Evolutionary conservation across 2,329 filamentous ascomycete genomes (phyloP).

Genomic region (Eurotiales sp.): DNA sequence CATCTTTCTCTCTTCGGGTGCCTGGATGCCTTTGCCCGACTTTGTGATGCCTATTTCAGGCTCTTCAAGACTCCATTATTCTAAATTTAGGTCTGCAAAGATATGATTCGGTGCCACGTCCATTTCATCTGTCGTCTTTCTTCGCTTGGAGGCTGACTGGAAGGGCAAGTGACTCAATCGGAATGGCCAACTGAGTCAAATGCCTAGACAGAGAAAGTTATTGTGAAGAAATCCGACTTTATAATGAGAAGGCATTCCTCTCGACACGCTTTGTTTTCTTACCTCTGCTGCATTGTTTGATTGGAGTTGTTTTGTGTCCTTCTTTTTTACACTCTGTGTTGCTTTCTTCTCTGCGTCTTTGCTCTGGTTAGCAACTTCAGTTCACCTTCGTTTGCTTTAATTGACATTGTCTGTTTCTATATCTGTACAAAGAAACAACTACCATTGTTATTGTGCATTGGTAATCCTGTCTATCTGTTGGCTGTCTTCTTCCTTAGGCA

Average conservation of each 20-base stretch:
- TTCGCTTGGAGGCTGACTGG: neutral
- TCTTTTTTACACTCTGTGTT: conserved; percentile 6
- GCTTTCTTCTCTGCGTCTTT: conserved; percentile 5
- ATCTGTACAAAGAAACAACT: too few species aligned
- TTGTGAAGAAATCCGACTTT: neutral
- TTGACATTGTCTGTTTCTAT: conserved; percentile 2
- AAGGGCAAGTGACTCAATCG: neutral
- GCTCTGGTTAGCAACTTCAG: conserved; percentile 14
- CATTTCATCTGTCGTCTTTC: too few species aligned
- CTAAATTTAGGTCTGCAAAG: conserved; percentile 1
- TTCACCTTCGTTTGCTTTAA: neutral
- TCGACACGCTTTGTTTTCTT: conserved; percentile 1
- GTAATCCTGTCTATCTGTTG: neutral
- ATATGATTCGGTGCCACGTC: conserved; percentile 2
- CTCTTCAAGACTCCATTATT: too few species aligned
- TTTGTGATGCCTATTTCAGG: too few species aligned
- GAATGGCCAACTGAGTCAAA: neutral
- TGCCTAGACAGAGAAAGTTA: neutral
- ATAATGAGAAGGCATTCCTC: conserved; percentile 9
- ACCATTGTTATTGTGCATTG: too few species aligned
- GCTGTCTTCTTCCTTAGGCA: neutral
- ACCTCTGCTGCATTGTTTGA: neutral
- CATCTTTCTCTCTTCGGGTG: neutral
- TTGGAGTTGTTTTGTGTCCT: too few species aligned
- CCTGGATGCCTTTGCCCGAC: neutral